Percentiles rank a stretch among this genome's conserved stretches.
Conservation (phyloP, 2,329 filamentous ascomycete genomes). For the Dissoconium aciculare region DNA sequence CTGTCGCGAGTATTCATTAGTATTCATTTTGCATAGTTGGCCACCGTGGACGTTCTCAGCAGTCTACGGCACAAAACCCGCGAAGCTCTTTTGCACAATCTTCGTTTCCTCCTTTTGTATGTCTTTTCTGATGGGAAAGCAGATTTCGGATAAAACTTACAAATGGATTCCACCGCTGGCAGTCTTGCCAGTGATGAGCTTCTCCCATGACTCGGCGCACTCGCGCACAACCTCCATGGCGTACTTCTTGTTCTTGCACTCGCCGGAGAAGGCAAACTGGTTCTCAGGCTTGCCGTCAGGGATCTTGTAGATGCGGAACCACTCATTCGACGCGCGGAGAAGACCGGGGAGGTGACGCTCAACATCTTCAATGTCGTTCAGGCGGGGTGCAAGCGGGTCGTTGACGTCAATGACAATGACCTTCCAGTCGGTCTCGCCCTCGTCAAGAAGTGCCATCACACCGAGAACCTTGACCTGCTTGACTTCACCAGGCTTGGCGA, state of each 20-base stretch:
- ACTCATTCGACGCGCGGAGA: slow-evolving; percentile 95
- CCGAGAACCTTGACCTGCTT: slow-evolving; percentile 99
- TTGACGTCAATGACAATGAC: slow-evolving; percentile 98
- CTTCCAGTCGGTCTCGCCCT: slow-evolving; percentile 99
- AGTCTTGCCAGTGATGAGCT: slow-evolving; percentile 82
- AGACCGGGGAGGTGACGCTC: slow-evolving; percentile 96
- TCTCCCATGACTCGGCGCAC: slow-evolving; percentile 94
- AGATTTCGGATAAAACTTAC: slow-evolving; percentile 41
- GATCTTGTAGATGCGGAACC: slow-evolving; percentile 99
- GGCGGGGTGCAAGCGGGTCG: slow-evolving; percentile 87
- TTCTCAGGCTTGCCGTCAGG: slow-evolving; percentile 99
- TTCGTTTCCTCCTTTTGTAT: too few species aligned
- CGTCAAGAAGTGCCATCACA: slow-evolving; percentile 97
- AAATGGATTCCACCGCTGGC: slow-evolving; percentile 61
- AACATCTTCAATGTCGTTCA: slow-evolving; percentile 97
- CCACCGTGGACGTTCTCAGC: too few species aligned
- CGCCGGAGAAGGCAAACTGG: slow-evolving; percentile 98
- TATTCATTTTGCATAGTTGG: too few species aligned
- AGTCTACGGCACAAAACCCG: too few species aligned
- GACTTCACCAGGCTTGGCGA: slow-evolving; percentile 88
- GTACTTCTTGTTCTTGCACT: slow-evolving; percentile 99
- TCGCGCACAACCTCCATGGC: slow-evolving; percentile 90
- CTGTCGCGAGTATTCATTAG: slow-evolving; percentile 34
- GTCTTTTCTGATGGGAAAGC: slow-evolving; percentile 5
- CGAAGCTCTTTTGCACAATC: background rate